A percentile compares a stretch with the other conserved stretches of the same genome.
Conservation (phyloP, 2,329 filamentous ascomycete species). For the Aureobasidium uvarum region DNA sequence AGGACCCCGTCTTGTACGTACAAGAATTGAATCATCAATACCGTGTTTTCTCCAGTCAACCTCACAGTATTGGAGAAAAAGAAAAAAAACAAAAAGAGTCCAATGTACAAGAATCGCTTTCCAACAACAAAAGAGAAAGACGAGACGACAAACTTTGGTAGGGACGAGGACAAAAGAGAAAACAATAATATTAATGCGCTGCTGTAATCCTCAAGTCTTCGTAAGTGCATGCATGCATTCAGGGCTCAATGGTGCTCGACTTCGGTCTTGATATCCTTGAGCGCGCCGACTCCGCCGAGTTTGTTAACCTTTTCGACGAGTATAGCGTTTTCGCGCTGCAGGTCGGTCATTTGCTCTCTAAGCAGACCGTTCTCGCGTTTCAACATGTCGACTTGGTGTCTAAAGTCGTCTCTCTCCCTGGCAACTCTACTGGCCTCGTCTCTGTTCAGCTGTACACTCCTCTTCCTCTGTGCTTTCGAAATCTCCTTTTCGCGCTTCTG, state of each 20-base stretch:
- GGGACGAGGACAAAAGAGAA: not conserved
- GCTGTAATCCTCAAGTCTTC: not conserved
- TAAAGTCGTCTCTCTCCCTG: constrained; percentile 50
- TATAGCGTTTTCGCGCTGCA: constrained; percentile 59
- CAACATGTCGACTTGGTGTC: constrained; percentile 47
- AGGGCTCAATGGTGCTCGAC: not conserved
- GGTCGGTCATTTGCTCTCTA: constrained; percentile 51
- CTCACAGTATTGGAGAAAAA: not conserved
- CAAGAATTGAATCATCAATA: not conserved
- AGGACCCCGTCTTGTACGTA: not conserved
- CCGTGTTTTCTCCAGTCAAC: not conserved
- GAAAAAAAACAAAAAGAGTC: not conserved
- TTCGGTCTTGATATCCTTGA: constrained; percentile 29
- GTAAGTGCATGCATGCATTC: not conserved
- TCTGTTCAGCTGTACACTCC: constrained; percentile 49
- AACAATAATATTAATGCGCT: not conserved
- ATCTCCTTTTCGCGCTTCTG: constrained; percentile 38
- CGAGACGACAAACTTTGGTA: no score
- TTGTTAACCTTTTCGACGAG: constrained; percentile 49
- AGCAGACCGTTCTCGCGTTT: constrained; percentile 53
- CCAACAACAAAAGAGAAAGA: no score
- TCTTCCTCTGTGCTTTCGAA: constrained; percentile 47
- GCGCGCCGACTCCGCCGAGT: constrained; percentile 35
- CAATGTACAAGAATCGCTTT: not conserved
- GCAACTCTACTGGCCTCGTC: constrained; percentile 49